phyloP scores from a whole-genome alignment of 2,329 filamentous ascomycete genomes.

The Neopestalotiopsis clavispora region DNA sequence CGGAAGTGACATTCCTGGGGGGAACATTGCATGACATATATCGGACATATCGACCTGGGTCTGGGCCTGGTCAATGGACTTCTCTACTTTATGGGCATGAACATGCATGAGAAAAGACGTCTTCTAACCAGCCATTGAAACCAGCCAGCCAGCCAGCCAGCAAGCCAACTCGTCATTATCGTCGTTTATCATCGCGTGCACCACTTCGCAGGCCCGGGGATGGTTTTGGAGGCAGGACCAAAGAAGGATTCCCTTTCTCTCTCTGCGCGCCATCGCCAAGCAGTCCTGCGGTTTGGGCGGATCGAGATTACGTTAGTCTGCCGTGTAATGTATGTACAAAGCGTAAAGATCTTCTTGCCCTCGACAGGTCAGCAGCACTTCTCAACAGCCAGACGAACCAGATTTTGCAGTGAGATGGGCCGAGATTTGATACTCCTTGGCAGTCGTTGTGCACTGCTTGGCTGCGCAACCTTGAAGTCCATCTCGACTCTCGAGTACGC shows the following conservation, averaged over 20 bases:
- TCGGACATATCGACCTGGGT: neutral
- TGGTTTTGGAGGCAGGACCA: neutral
- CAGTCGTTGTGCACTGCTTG: conserved; percentile 9
- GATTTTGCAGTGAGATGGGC: neutral
- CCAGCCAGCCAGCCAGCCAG: neutral
- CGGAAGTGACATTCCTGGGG: neutral
- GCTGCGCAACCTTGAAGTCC: conserved; percentile 5
- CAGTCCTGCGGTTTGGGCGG: neutral
- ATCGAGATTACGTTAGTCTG: neutral
- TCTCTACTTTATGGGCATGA: neutral
- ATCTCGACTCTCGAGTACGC: conserved; percentile 8
- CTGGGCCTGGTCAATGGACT: neutral
- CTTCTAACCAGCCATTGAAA: too few species aligned
- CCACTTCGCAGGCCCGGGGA: neutral
- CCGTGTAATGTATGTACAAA: neutral
- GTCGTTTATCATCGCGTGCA: neutral
- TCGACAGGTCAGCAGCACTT: neutral
- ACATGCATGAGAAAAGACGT: too few species aligned
- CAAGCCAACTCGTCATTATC: neutral
- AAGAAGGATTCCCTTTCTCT: neutral
- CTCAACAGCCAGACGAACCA: neutral
- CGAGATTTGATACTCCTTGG: conserved; percentile 15
- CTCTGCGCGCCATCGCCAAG: conserved; percentile 1
- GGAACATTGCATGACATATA: neutral
- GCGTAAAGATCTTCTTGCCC: neutral